Conservation (phyloP, 2,329 filamentous ascomycete species). For the Elsinoe batatas region DNA sequence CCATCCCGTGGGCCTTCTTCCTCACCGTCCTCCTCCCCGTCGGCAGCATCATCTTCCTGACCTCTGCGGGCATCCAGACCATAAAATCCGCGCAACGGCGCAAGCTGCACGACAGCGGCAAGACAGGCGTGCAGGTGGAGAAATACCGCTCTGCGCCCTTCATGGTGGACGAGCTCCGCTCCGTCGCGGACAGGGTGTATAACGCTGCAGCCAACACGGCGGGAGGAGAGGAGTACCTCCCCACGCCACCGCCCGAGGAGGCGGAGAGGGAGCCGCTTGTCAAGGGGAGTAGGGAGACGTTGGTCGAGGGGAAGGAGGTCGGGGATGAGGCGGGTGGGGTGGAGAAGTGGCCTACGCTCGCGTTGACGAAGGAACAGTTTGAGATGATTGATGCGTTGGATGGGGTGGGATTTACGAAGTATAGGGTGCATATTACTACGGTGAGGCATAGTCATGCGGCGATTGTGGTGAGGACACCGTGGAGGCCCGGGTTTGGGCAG, state of each 20-base stretch:
- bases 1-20: constrained; percentile 54
- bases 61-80: constrained; percentile 69
- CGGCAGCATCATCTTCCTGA: constrained; percentile 58
- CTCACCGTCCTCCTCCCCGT: constrained; percentile 65
- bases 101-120: constrained; percentile 54
- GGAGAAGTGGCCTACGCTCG: constrained; percentile 53
- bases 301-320: constrained; percentile 42
- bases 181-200: constrained; percentile 67
- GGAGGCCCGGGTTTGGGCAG: constrained; percentile 60
- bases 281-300: constrained; percentile 17
- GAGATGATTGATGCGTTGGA: constrained; percentile 73
- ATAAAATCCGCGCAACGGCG: constrained; percentile 66
- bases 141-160: constrained; percentile 63
- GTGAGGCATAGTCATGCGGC: constrained; percentile 77
- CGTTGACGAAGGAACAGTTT: constrained; percentile 71
- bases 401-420: constrained; percentile 48
- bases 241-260: constrained; percentile 31
- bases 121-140: constrained; percentile 55
- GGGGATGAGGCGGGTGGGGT: constrained; percentile 5
- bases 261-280: neutral
- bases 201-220: constrained; percentile 56
- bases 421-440: constrained; percentile 64
- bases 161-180: constrained; percentile 63
- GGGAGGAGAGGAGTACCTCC: constrained; percentile 57
- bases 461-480: constrained; percentile 65